These are phyloP conservation scores for Nemania diffusa DNA, from an alignment of 2,329 filamentous ascomycete species.

Conservation along the genomic window DNA sequence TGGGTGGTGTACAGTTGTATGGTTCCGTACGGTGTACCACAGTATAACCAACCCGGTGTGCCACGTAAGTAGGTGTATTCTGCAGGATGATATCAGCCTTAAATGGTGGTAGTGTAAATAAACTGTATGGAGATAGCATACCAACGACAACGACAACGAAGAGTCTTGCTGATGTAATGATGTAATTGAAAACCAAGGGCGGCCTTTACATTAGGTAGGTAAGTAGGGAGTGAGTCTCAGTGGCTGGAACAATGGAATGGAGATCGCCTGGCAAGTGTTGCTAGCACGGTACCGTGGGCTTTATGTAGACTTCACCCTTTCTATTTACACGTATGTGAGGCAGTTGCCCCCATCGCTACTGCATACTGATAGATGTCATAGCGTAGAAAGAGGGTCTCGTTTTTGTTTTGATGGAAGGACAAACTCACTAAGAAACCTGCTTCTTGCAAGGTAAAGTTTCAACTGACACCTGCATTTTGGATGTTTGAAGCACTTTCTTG, in stretches of 20 bases:
- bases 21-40: background rate
- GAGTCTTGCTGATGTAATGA: background rate
- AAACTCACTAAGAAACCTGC: background rate
- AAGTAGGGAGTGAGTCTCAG: no score
- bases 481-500: background rate
- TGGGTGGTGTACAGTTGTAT: background rate
- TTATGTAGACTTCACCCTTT: background rate
- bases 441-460: background rate
- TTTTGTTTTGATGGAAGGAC: background rate
- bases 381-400: background rate
- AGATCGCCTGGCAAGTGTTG: background rate
- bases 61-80: background rate
- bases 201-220: no score
- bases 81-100: constrained; percentile 34
- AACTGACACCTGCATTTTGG: background rate
- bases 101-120: background rate
- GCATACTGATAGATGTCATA: background rate
- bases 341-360: background rate
- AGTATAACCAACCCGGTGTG: background rate
- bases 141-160: constrained; percentile 4
- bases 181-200: background rate
- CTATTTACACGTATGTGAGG: no score
- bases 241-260: background rate
- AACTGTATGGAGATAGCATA: background rate
- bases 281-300: background rate